Conservation (phyloP, 1,284 basidiomycete species). For the Trichosporon sp. region DNA sequence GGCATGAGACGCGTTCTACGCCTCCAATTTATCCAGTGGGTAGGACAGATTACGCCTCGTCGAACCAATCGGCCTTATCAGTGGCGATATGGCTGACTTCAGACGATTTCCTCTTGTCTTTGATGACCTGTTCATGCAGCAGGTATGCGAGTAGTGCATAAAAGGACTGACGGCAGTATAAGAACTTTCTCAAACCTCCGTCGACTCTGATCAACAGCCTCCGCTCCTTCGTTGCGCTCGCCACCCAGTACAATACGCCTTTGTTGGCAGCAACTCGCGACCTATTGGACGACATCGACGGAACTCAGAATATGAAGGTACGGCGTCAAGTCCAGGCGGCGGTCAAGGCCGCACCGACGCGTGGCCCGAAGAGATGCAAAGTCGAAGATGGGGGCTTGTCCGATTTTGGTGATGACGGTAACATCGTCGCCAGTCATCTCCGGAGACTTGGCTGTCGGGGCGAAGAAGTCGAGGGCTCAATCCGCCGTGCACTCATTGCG, state of each 20-base stretch:
- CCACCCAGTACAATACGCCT: slow-evolving; percentile 9
- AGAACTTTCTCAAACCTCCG: slow-evolving; percentile 4
- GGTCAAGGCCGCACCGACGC: background rate
- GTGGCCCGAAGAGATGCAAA: background rate
- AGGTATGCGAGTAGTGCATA: background rate
- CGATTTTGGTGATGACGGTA: background rate
- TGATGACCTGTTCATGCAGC: slow-evolving; percentile 8
- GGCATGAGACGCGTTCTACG: slow-evolving; percentile 21
- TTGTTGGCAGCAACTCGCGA: slow-evolving; percentile 3
- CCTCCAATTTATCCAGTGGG: slow-evolving; percentile 26
- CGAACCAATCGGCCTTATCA: background rate
- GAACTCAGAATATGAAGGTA: background rate
- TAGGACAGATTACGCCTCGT: background rate
- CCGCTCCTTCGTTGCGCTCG: slow-evolving; percentile 16
- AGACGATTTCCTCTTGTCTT: slow-evolving; percentile 35
- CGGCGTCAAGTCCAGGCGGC: background rate
- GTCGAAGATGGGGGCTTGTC: background rate
- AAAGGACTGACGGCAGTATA: slow-evolving; percentile 15
- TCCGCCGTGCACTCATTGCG: background rate
- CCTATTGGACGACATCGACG: slow-evolving; percentile 2
- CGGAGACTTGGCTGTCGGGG: background rate
- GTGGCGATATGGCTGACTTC: slow-evolving; percentile 8
- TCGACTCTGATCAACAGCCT: slow-evolving; percentile 14
- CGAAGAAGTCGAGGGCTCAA: background rate
- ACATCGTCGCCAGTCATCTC: background rate